phyloP scores from a whole-genome alignment of 306 rosid species.

The Trifolium dubium region DNA sequence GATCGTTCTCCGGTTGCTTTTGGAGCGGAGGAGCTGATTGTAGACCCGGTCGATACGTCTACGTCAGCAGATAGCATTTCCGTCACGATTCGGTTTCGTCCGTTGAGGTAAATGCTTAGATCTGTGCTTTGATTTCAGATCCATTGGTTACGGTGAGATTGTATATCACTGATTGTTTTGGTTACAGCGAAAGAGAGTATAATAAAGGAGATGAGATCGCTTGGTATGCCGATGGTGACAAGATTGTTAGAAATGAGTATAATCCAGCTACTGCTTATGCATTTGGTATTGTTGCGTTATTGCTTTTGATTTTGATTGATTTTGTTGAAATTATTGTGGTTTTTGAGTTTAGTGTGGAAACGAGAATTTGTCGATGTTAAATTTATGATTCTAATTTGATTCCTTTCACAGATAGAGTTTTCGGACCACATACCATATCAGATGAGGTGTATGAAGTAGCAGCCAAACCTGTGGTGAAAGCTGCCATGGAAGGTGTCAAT shows the following conservation, averaged over 20 bases:
- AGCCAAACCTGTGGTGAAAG: slow-evolving; percentile 92
- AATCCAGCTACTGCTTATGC: slow-evolving; percentile 95
- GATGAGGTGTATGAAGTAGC: slow-evolving; percentile 96
- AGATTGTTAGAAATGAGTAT: slow-evolving; percentile 85
- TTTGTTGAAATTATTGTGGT: slow-evolving; percentile 10
- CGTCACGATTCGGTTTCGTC: slow-evolving; percentile 98
- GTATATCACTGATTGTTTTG: slow-evolving; percentile 45
- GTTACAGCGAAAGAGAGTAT: slow-evolving; percentile 95
- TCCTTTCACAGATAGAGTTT: slow-evolving; percentile 89
- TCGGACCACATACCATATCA: slow-evolving; percentile 82
- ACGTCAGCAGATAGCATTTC: slow-evolving; percentile 91
- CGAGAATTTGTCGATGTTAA: slow-evolving; percentile 34
- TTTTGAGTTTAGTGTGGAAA: slow-evolving; percentile 31
- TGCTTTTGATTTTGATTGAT: slow-evolving; percentile 21
- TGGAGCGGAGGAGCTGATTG: slow-evolving; percentile 68
- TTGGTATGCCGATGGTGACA: slow-evolving; percentile 98
- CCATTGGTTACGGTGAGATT: slow-evolving; percentile 46
- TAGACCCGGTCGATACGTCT: slow-evolving; percentile 62
- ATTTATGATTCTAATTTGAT: slow-evolving; percentile 45
- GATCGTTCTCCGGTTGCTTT: slow-evolving; percentile 72
- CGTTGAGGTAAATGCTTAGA: slow-evolving; percentile 89
- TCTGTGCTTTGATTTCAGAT: slow-evolving; percentile 70
- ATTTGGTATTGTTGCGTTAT: slow-evolving; percentile 69
- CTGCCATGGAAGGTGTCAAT: slow-evolving; percentile 98
- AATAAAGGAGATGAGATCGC: slow-evolving; percentile 93